These are phyloP conservation scores for Pseudocercospora vitis DNA, from an alignment of 2,329 filamentous ascomycete genomes.

Conservation along the genomic window DNA sequence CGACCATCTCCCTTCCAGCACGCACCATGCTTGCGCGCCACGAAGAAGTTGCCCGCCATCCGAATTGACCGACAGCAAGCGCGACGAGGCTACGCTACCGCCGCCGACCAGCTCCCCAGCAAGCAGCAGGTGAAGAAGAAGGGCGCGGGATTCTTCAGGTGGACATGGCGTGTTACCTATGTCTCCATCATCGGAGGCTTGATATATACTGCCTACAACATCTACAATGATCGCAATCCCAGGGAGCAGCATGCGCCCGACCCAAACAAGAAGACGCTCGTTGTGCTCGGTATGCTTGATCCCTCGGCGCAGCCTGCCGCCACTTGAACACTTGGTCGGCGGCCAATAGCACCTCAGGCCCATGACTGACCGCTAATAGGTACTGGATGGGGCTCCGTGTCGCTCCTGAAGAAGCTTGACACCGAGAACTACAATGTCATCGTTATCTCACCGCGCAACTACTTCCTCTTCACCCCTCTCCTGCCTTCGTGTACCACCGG, in stretches of 20 bases:
- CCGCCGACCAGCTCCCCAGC: conserved; percentile 33
- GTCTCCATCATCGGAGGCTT: conserved; percentile 68
- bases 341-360: no score
- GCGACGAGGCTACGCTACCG: conserved; percentile 36
- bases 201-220: conserved; percentile 73
- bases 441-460: conserved; percentile 96
- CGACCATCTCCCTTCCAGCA: conserved; percentile 23
- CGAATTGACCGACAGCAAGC: conserved; percentile 21
- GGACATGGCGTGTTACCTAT: conserved; percentile 81
- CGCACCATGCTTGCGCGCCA: conserved; percentile 19
- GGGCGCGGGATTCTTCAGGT: conserved; percentile 68
- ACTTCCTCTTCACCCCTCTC: conserved; percentile 98
- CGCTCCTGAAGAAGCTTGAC: conserved; percentile 96
- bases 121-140: conserved; percentile 50
- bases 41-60: conserved; percentile 8
- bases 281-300: conserved; percentile 72
- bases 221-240: conserved; percentile 81
- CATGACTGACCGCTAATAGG: conserved; percentile 53
- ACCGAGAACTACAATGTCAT: conserved; percentile 97
- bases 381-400: conserved; percentile 94
- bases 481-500: conserved; percentile 97
- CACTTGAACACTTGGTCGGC: no score
- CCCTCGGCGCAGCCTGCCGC: no score
- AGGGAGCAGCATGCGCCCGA: conserved; percentile 75
- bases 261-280: conserved; percentile 92